Evolutionary conservation across 2,329 filamentous ascomycete species (phyloP), one percentile per base, ranked within the genome.

Genomic region (Microthyrium microscopicum): DNA sequence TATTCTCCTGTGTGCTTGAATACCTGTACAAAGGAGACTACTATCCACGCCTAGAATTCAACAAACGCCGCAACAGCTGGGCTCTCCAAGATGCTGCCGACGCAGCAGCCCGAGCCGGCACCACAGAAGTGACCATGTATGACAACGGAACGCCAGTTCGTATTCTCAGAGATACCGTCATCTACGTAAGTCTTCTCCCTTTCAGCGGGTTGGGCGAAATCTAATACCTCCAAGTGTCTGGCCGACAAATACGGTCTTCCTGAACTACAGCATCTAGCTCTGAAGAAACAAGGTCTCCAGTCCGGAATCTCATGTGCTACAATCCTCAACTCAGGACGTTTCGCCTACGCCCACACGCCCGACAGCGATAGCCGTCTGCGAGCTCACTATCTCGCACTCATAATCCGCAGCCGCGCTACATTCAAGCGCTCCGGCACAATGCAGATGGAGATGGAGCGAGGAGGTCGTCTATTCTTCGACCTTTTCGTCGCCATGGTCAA

Each of bases 361-460:
- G 82, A 93, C 64, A 78, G 75, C 49, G 85, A 95, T 64, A 87
- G 79, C 53, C 73, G 77, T 51, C 75, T 95, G 58, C 84, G 85
- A 64, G 85, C 85, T 66, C 84, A 93, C 66, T 94, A 93, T 68
- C 76, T 95, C 57, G 83, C 85, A 55, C 73, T 94, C 60, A 92
- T 94, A 60, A 93, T 94, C 66, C 78, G 85, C 65, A 87, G 81
- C 69, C 82, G 87, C 58, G 84, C 84, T 67, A 93, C 83, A 51
- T 94, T 95, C 61, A 94, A 93, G 77, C 76, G 80, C 61, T 93
- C 84, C 65, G 85, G 85, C 61, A 94, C 85, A 59, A 92, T 94
- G 84, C 85, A 94, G 70, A 77, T 80, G 64, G 85, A 94, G 66
- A 94, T 95, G 85, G 82, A 93, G 66, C 74, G 74, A 58, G 84